Percentiles rank a stretch among this genome's conserved stretches.
Evolutionary conservation across 2,329 filamentous ascomycete genomes (phyloP).

Genomic region (Dactylellina sp.): DNA sequence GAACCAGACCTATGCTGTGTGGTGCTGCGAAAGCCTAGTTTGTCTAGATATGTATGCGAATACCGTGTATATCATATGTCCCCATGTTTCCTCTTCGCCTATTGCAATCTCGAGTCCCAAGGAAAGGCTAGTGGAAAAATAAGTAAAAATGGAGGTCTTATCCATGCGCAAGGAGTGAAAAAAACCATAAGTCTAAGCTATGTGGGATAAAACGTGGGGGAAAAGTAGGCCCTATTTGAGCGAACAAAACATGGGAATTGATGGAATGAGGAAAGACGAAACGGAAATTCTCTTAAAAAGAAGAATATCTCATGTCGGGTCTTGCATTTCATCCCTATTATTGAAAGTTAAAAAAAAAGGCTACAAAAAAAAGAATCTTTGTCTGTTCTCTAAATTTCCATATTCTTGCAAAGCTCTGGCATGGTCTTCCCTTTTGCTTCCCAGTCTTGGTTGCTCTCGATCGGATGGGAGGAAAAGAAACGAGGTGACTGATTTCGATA

Average conservation of each 20-base stretch:
- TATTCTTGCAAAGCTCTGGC: conserved; percentile 34
- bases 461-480: conserved; percentile 12
- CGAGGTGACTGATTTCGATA: not conserved
- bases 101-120: conserved; percentile 13
- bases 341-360: conserved; percentile 1
- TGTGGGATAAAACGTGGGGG: conserved; percentile 24
- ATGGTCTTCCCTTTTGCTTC: conserved; percentile 19
- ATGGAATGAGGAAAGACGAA: conserved; percentile 16
- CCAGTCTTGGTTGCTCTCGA: conserved; percentile 26
- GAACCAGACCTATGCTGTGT: not conserved
- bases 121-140: not conserved
- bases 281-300: too few species aligned
- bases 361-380: conserved; percentile 13
- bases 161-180: not conserved
- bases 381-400: conserved; percentile 39
- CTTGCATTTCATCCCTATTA: conserved; percentile 10
- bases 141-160: not conserved
- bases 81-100: conserved; percentile 11
- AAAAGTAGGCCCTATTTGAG: not conserved
- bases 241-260: conserved; percentile 21
- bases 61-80: conserved; percentile 22
- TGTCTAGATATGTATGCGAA: not conserved
- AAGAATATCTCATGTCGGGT: conserved; percentile 28
- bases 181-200: conserved; percentile 27
- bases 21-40: not conserved